Base-by-base conservation (phyloP, 768 basidiomycete genomes). In the Hericium erinaceus region DNA sequence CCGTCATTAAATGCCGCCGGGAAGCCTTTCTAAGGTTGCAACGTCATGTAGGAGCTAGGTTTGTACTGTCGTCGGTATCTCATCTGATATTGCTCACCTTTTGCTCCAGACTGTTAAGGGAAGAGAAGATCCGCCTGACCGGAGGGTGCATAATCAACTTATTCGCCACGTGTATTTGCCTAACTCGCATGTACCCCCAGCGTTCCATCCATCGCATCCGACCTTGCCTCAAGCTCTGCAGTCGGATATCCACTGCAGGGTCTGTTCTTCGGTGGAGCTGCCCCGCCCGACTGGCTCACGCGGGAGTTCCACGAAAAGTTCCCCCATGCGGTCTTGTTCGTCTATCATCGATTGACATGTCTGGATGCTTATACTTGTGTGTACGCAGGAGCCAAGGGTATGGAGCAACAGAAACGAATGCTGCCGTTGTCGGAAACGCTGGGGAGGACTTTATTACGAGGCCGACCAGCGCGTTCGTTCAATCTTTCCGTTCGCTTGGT, bases 401-500 rank as follows among this genome's bases (percentile, higher is more conserved):
- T 62, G 81, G 82, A 1, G 68, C 80, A 60, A 82, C 83, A 28
- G 84, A 86, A 64, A 82, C 80, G 9, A 84, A 82, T 64, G 80
- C 80, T 4, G 74, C 80, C 28, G 78, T 80, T 8, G 77, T 79
- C 50, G 75, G 74, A 16, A 74, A 80, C 59, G 75, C 78, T 18
- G 83, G 82, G 39, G 80, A 81, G 63, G 85, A 87, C 68, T 85
- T 83, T 63, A 65, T 73, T 13, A 67, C 67, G 9, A 75, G 82
- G 52, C 79, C 79, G 39, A 70, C 72, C 5, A 77, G 74, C 75
- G 76, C 79, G 80, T 82, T 58, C 66, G 79, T 69, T 11, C 15
- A 55, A 37, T 38, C 8, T 58, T 11, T 51, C 20, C 7, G 7
- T 39, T 39, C 15, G 44, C 20, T 46, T n/a, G 9, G 38, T 22